A percentile compares a stretch with the other conserved stretches of the same genome.
These are phyloP conservation scores for Crucihimalaya himalaica DNA, from an alignment of 345 rosid species.

Conservation along the genomic window DNA sequence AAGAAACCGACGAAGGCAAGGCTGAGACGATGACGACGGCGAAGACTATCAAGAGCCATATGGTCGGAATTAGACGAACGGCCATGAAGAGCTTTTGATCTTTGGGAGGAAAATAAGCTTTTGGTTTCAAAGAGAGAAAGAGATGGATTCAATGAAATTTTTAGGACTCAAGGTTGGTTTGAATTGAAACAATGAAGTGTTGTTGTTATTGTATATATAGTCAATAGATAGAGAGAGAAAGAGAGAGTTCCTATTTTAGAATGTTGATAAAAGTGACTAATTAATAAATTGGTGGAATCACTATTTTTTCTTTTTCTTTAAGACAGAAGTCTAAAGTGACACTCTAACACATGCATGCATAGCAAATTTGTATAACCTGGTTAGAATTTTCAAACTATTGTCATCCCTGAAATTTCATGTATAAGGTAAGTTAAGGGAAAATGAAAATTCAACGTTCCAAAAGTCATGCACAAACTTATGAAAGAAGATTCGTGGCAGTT, in stretches of 20 bases:
- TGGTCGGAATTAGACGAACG: constrained; percentile 33
- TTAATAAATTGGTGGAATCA: constrained; percentile 23
- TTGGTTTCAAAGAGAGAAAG: neutral
- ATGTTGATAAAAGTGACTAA: constrained; percentile 27
- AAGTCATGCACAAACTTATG: constrained; percentile 7
- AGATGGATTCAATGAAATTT: constrained; percentile 9
- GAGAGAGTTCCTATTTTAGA: constrained; percentile 15
- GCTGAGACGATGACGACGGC: constrained; percentile 41
- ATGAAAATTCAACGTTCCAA: neutral
- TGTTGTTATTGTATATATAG: constrained; percentile 22
- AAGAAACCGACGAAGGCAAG: constrained; percentile 40
- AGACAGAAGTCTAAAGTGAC: constrained; percentile 16
- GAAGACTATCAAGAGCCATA: constrained; percentile 36
- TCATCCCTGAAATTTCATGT: constrained; percentile 15
- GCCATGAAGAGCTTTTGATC: constrained; percentile 49
- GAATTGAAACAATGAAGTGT: neutral
- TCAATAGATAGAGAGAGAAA: constrained; percentile 19
- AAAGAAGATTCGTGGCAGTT: constrained; percentile 27
- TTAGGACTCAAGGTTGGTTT: constrained; percentile 8
- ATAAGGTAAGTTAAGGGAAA: neutral
- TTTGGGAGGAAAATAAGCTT: neutral
- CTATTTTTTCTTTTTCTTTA: constrained; percentile 1
- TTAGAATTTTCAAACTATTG: constrained; percentile 30
- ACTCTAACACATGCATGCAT: constrained; percentile 35
- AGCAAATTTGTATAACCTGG: constrained; percentile 3